A percentile compares a stretch with the other conserved stretches of the same genome.
Conservation (phyloP, 1,139 yeast species). For the Suhomyces coccinellae region DNA sequence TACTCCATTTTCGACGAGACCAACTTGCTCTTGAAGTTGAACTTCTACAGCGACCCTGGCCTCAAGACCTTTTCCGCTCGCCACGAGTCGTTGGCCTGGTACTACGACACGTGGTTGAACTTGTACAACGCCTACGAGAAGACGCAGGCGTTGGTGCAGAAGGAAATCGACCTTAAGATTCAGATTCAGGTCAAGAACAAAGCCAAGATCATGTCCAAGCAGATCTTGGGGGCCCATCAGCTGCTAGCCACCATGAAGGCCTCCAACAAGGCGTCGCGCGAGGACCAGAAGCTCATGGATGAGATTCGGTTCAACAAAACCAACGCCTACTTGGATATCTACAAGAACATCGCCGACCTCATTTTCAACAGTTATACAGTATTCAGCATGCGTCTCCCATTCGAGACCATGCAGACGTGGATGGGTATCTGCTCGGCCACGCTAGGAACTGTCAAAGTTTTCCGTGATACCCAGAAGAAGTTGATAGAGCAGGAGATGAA, state of each 20-base stretch:
- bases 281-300: constrained; percentile 27
- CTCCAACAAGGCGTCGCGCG: constrained; percentile 15
- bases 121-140: constrained; percentile 24
- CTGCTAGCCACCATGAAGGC: constrained; percentile 2
- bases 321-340: constrained; percentile 44
- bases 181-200: constrained; percentile 30
- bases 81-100: constrained; percentile 31
- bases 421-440: constrained; percentile 47
- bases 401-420: constrained; percentile 49
- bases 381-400: constrained; percentile 41
- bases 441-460: constrained; percentile 42
- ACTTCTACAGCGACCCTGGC: constrained; percentile 17
- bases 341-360: constrained; percentile 43
- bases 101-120: constrained; percentile 28
- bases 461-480: constrained; percentile 39
- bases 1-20: constrained; percentile 27
- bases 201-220: constrained; percentile 39
- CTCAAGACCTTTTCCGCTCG: constrained; percentile 18
- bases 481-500: constrained; percentile 22
- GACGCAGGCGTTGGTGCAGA: constrained; percentile 19
- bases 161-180: constrained; percentile 27
- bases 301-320: constrained; percentile 41
- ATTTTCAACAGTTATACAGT: constrained; percentile 47
- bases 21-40: constrained; percentile 23
- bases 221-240: constrained; percentile 25